phyloP scores from a whole-genome alignment of 1,284 basidiomycete genomes.

The Ustilago loliicola region DNA sequence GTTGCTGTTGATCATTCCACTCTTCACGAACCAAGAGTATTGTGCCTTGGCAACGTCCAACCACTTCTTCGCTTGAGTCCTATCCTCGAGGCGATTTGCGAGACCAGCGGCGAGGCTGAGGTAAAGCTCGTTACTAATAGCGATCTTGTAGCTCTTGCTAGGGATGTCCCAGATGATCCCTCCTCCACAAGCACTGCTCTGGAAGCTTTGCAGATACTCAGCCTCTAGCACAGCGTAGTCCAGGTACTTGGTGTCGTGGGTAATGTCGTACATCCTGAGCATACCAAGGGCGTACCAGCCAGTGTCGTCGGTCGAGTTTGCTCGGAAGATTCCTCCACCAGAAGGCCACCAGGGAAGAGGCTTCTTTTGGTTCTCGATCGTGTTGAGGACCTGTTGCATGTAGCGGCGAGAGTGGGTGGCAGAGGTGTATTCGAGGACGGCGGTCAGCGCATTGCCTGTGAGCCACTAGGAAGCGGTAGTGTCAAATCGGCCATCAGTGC shows the following conservation, averaged over 20 bases:
- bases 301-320: constrained; percentile 29
- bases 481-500: constrained; percentile 26
- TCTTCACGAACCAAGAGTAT: constrained; percentile 21
- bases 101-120: constrained; percentile 26
- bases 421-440: constrained; percentile 18
- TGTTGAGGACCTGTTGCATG: constrained; percentile 23
- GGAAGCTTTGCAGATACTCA: constrained; percentile 24
- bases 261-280: constrained; percentile 28
- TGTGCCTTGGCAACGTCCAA: constrained; percentile 12
- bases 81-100: constrained; percentile 14
- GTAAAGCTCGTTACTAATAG: constrained; percentile 29
- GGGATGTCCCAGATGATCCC: constrained; percentile 31
- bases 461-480: constrained; percentile 26
- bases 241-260: constrained; percentile 18
- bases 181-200: constrained; percentile 14
- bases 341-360: constrained; percentile 26
- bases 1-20: constrained; percentile 24
- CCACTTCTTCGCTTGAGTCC: constrained; percentile 8
- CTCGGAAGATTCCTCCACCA: constrained; percentile 25
- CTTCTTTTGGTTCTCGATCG: constrained; percentile 25
- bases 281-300: constrained; percentile 30
- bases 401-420: constrained; percentile 8
- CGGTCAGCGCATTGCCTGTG: constrained; percentile 21
- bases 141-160: constrained; percentile 22
- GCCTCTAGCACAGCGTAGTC: constrained; percentile 20